Base-by-base conservation (phyloP, 805 yeast species). In the Brettanomyces naardenensis region DNA sequence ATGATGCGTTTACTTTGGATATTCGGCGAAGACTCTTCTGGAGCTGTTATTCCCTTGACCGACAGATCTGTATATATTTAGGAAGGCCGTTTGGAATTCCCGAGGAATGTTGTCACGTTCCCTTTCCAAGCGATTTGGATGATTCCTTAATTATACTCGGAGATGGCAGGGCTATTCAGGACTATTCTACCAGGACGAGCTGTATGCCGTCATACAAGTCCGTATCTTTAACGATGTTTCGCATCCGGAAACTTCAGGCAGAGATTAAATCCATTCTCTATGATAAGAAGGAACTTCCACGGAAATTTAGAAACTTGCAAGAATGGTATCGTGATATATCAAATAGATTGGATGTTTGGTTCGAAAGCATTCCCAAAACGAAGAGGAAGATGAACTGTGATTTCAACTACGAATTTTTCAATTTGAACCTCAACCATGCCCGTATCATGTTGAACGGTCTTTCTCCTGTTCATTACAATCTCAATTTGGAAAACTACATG, bases 61-160 rank as follows among this genome's bases (percentile, higher is more conserved):
- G 96, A 19, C 95, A 87, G 54, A 77, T 86, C 7, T 82, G 95
- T 54, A 78, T 88, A 31, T 87, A 87, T 53, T 64, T 88, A 36
- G 94, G 94, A 1, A 68, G 96, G 28, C 96, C 96, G 0, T 80
- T 82, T 46, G 92, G 95, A 1, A 80, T 88, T 1, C 92, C 95
- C 0, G 95, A 88, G 47, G 88, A 81, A 45, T 70, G 78, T 36
- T 74, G 87, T 31, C 69, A 75, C 36, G 80, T 84, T 2, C 73
- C 73, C 29, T 83, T 79, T 53, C 95, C 95, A 0, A 72, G 82
- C 14, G 69, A 69, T 30, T 58, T 81, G 33, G 96, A 88, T 59
- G 96, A 88, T 53, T 69, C 86, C 1, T 54, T 68, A 28, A 77
- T 85, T 10, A 59, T 33, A 27, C 56, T 15, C 37, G 64, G 60